These are phyloP conservation scores for Primulina tabacum DNA, from an alignment of 257 asterid species.

Conservation along the genomic window DNA sequence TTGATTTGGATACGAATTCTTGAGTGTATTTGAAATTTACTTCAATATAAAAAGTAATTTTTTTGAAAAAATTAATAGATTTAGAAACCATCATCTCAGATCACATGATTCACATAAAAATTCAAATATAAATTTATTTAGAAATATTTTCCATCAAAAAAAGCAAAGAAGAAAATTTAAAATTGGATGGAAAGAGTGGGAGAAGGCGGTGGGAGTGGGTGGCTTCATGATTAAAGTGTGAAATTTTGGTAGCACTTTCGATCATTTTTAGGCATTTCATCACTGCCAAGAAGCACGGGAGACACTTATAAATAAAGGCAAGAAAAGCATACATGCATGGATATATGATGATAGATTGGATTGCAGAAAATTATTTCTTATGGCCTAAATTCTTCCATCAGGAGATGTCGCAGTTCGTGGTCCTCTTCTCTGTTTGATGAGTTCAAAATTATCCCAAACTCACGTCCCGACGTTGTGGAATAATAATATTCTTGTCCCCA, in stretches of 20 bases:
- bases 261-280: constrained; percentile 34
- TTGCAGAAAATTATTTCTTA: constrained; percentile 7
- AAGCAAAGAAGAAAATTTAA: background rate
- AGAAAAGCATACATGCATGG: background rate
- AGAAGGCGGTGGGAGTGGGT: constrained; percentile 25
- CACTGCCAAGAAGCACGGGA: constrained; percentile 39
- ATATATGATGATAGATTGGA: too few species aligned
- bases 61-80: too few species aligned
- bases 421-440: background rate
- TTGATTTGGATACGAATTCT: too few species aligned
- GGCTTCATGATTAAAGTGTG: constrained; percentile 65
- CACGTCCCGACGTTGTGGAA: background rate
- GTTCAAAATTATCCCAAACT: background rate
- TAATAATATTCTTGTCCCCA: background rate
- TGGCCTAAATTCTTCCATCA: constrained; percentile 18
- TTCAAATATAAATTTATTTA: too few species aligned
- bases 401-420: constrained; percentile 27
- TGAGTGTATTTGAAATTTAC: too few species aligned
- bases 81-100: too few species aligned
- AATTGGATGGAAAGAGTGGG: constrained; percentile 15
- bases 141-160: too few species aligned
- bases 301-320: constrained; percentile 4
- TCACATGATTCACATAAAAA: too few species aligned
- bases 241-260: constrained; percentile 30
- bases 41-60: too few species aligned